phyloP scores from a whole-genome alignment of 1,284 basidiomycete genomes.

The Gymnopus androsaceus region DNA sequence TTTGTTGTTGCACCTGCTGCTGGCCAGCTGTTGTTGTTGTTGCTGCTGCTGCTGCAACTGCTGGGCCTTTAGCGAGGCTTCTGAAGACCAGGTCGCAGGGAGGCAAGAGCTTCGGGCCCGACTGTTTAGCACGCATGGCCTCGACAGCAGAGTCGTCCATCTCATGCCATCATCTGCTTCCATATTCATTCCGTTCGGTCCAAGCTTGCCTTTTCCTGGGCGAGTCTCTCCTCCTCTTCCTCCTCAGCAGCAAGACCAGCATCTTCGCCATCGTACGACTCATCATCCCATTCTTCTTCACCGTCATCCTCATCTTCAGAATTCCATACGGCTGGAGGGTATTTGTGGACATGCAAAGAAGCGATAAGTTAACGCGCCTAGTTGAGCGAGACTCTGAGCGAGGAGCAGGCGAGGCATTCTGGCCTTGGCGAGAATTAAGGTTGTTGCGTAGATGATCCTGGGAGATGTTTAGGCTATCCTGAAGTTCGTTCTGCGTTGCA shows the following conservation, averaged over 20 bases:
- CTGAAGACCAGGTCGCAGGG: slow-evolving; percentile 18
- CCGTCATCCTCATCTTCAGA: slow-evolving; percentile 75
- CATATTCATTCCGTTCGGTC: slow-evolving; percentile 32
- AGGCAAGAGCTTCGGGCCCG: slow-evolving; percentile 15
- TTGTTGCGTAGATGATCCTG: slow-evolving; percentile 55
- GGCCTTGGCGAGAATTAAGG: slow-evolving; percentile 49
- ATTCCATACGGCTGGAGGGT: slow-evolving; percentile 79
- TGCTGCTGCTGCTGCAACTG: no score
- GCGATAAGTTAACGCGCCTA: slow-evolving; percentile 61
- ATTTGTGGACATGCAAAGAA: slow-evolving; percentile 63
- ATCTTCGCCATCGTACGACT: slow-evolving; percentile 72
- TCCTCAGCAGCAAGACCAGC: slow-evolving; percentile 57
- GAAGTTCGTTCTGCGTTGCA: slow-evolving; percentile 69
- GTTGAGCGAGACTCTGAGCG: slow-evolving; percentile 23
- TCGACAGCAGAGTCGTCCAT: slow-evolving; percentile 67
- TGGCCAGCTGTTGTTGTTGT: slow-evolving; percentile 24
- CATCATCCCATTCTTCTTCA: slow-evolving; percentile 77
- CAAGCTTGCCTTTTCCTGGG: slow-evolving; percentile 31
- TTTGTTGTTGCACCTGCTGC: slow-evolving; percentile 26
- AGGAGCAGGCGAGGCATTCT: slow-evolving; percentile 49
- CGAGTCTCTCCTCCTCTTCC: slow-evolving; percentile 36
- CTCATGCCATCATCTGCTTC: slow-evolving; percentile 75
- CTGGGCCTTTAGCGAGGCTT: slow-evolving; percentile 17
- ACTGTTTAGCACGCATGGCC: slow-evolving; percentile 42
- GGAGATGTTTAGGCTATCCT: slow-evolving; percentile 48